Evolutionary conservation across 2,329 filamentous ascomycete genomes (phyloP), one percentile per base, ranked within the genome.

Genomic region (Lasiodiplodia citricola): DNA sequence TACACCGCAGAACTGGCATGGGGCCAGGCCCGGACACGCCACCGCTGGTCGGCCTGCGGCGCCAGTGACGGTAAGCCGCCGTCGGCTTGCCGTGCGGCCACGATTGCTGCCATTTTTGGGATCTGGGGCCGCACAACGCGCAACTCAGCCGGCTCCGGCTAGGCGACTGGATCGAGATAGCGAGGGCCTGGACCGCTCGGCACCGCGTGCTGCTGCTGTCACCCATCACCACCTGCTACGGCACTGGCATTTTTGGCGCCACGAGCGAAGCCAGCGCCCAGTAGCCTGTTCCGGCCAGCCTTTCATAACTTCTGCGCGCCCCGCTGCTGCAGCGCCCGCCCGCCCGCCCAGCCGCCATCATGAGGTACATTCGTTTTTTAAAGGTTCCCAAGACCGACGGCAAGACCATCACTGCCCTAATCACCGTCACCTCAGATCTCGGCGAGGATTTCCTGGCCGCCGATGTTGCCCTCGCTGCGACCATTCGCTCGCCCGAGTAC

Each of bases 391-490:
- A 83, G 67, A 78, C 85, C 31, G 80, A 81, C 37, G 73, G 74
- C 18, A 75, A 83, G 68, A 76, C 77, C 18, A 77, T 88, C 68
- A 85, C 80, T 70, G 80, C 84, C 58, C 81, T 88, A 37, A 81
- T 92, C 69, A 90, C 89, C 50, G 84, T 92, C 74, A 90, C 89
- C 13, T 91, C 89, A 28, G 90, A 92, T 74, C 81, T 92, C 8
- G 90, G 90, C 21, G 89, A 91, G 73, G 84, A 84, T 0, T 90
- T 91, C 74, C 83, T 88, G 54, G 82, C 84, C n/a, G 74, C 80
- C 55, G 79, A 86, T 73, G 72, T 85, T 25, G 74, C 80, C 14
- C 75, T 87, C 10, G 74, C 79, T 18, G 82, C 78, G 25, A 79
- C 80, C 8, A 70, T 86, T 41, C 70, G 77, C 50, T 70, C 73